Evolutionary conservation across 441 rosid species (phyloP).

Genomic region (Eruca vesicaria): DNA sequence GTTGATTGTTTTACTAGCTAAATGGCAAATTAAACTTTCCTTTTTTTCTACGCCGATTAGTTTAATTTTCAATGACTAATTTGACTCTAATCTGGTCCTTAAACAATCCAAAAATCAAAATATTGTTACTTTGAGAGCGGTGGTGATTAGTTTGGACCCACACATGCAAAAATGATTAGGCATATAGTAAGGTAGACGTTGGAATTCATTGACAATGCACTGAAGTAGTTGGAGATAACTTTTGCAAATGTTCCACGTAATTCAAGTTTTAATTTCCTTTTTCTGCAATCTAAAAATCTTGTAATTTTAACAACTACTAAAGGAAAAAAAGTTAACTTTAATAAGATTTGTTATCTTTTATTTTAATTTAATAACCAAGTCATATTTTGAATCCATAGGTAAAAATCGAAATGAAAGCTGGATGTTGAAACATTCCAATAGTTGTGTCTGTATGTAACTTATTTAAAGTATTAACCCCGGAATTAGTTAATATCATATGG

Average conservation of each 20-base stretch:
- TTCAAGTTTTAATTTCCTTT: background rate
- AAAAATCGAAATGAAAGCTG: background rate
- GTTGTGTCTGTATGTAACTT: background rate
- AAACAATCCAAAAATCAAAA: background rate
- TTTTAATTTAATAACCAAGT: background rate
- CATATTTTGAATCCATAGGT: background rate
- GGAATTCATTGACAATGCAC: conserved; percentile 14
- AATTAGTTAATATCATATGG: background rate
- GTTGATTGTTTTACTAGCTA: conserved; percentile 7
- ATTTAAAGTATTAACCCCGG: background rate
- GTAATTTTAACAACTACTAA: background rate
- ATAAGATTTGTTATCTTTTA: background rate
- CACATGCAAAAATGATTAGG: background rate
- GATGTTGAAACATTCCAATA: background rate
- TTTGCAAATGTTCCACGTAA: background rate
- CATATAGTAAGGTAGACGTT: conserved; percentile 3
- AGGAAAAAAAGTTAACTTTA: background rate
- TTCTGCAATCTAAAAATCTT: background rate
- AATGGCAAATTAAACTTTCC: background rate
- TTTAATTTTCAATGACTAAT: background rate
- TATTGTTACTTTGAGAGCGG: background rate
- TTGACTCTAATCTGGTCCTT: background rate
- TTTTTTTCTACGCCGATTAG: background rate
- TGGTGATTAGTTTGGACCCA: conserved; percentile 10
- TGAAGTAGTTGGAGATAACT: conserved; percentile 9